Base-by-base conservation (phyloP, 306 rosid species). In the Fagus sylvatica region DNA sequence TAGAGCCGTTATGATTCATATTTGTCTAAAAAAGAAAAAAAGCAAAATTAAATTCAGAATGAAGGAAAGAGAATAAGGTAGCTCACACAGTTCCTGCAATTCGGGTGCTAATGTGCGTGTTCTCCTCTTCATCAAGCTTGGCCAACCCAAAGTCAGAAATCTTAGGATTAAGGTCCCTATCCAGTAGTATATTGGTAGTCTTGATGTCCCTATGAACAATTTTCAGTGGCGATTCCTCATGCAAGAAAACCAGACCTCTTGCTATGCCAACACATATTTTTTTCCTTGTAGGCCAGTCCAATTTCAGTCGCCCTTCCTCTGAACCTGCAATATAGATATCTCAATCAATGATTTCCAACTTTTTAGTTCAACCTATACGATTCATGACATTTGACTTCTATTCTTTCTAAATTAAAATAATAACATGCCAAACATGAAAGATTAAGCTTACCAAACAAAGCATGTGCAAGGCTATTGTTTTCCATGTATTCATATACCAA, bases 91-190 rank as follows among this genome's bases (percentile, higher is more conserved):
- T 90, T 75, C 97, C 97, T 0, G 97, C 96, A 30, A 92, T 80
- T 51, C 90, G 84, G 69, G 97, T 90, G 73, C 86, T 90, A 71
- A 92, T 89, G 81, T 92, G 96, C 4, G 91, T 81, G 85, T 89
- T 90, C 82, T 80, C 93, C 73, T 79, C 88, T 75, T 92, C 97
- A 33, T 90, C 78, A 39, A 84, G 97, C 85, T 79, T 90, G 64
- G 97, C 96, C 85, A 92, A 85, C 54, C 97, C 97, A 11, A 92
- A 90, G 84, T 92, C 97, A 0, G 96, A 90, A 70, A 90, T 92
- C 72, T 92, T 92, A 55, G 93, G 96, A 76, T 87, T 87, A 60
- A 93, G 84, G 42, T 89, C 75, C 22, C 69, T 71, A 73, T 93
- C 96, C 0, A 93, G 91, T 48, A 93, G 81, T 78, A 92, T 89